Percentiles rank a stretch among this genome's conserved stretches.
Conservation (phyloP, 176 grass and related monocot species). For the Olyra latifolia region DNA sequence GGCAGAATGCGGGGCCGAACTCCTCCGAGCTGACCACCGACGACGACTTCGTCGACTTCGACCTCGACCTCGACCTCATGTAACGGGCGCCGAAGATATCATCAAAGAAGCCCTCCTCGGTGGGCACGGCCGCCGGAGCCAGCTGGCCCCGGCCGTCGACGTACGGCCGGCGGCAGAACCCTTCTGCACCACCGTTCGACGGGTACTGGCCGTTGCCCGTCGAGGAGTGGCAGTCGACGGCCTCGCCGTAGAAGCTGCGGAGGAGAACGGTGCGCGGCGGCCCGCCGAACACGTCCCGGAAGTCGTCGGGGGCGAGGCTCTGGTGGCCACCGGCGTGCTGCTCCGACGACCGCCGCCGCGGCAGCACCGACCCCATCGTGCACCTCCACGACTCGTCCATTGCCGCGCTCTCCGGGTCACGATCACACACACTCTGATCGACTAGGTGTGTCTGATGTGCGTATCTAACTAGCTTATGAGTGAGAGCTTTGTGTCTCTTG, state of each 20-base stretch:
- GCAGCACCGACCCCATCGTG: constrained; percentile 57
- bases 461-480: neutral
- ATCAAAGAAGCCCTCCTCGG: constrained; percentile 75
- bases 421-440: neutral
- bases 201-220: constrained; percentile 10
- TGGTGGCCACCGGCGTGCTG: constrained; percentile 20
- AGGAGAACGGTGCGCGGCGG: constrained; percentile 83
- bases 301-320: constrained; percentile 56
- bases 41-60: constrained; percentile 65
- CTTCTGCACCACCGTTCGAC: constrained; percentile 19
- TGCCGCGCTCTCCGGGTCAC: neutral
- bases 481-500: constrained; percentile 28
- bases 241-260: constrained; percentile 64
- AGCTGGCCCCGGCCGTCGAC: neutral
- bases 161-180: constrained; percentile 24
- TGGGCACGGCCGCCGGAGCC: constrained; percentile 44
- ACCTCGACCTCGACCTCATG: constrained; percentile 60
- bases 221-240: constrained; percentile 16
- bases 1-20: constrained; percentile 21
- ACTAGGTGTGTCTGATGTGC: neutral
- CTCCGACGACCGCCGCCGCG: constrained; percentile 36
- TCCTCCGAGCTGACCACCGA: constrained; percentile 70
- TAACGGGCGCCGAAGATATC: constrained; percentile 70
- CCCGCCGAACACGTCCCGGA: constrained; percentile 86
- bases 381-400: constrained; percentile 89